Percentiles rank a stretch among this genome's conserved stretches.
Evolutionary conservation across 2,329 filamentous ascomycete species (phyloP).

Genomic region (Pseudogymnoascus sp.): DNA sequence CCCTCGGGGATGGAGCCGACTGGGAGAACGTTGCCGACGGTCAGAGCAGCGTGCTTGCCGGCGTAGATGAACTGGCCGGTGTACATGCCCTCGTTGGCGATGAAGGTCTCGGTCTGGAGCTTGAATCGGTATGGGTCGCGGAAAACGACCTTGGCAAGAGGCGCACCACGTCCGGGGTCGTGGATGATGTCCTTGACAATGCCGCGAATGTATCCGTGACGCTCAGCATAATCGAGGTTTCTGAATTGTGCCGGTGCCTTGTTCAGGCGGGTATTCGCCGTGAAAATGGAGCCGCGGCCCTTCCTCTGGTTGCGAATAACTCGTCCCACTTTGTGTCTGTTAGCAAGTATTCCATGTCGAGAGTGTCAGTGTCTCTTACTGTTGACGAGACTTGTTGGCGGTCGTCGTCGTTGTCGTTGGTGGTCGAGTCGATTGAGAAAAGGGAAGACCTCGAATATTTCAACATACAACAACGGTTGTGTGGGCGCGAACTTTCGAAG

Average conservation of each 20-base stretch:
- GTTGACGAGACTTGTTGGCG: constrained; percentile 9
- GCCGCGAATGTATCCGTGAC: constrained; percentile 95
- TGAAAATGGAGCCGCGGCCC: constrained; percentile 73
- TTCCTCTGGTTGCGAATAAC: constrained; percentile 74
- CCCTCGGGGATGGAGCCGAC: constrained; percentile 93
- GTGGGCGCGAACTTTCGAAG: constrained; percentile 9
- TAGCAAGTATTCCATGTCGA: not conserved
- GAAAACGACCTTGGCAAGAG: constrained; percentile 94
- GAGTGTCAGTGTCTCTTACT: constrained; percentile 5
- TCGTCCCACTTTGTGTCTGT: constrained; percentile 30
- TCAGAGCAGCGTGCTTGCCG: constrained; percentile 96
- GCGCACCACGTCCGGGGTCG: constrained; percentile 93
- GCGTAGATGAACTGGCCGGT: constrained; percentile 99
- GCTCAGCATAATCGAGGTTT: constrained; percentile 91
- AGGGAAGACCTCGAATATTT: constrained; percentile 9
- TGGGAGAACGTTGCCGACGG: constrained; percentile 95
- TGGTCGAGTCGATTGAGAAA: constrained; percentile 10
- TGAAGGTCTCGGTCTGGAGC: constrained; percentile 97
- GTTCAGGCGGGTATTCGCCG: constrained; percentile 78
- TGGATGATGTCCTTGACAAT: constrained; percentile 99
- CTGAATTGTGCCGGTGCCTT: constrained; percentile 95
- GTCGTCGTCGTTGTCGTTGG: constrained; percentile 9
- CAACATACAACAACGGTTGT: constrained; percentile 8
- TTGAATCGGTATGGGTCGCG: constrained; percentile 98
- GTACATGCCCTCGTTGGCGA: constrained; percentile 99